Evolutionary conservation across 176 grass and related monocot genomes (phyloP), one percentile per base, ranked within the genome.

Genomic region (Zoysia pacifica): DNA sequence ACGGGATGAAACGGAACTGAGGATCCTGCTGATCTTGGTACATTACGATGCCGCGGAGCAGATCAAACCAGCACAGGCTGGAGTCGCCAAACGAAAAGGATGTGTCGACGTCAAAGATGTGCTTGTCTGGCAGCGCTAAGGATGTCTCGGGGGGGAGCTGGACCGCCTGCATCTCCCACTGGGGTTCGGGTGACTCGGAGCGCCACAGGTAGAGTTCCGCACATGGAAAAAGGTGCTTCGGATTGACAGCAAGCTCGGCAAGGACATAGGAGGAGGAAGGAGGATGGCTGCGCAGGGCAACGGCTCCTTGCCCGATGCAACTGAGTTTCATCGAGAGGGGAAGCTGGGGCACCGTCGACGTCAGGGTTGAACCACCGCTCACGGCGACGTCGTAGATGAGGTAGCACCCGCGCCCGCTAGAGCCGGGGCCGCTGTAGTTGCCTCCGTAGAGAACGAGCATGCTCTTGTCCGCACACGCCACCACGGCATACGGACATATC

Each of bases 401-500:
- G 56, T 71, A 81, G 44, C 67, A 58, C 18, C 78, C 78, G 55
- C 35, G 9, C 28, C 0, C 0, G 36, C 1, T 0, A 18, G 37
- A 11, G 4, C 47, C 38, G 3, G 58, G 58, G 69, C 36, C 56
- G 7, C 9, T 42, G 13, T n/a, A 48, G 4, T 2, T 9, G 37
- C 46, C 79, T 2, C 11, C 79, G 36, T 52, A 81, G 36, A 81
- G 16, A 5, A 71, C 69, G 69, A 81, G 0, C 16, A 81, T 55
- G 9, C 48, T 19, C 69, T 64, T 81, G 58, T 81, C 69, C 8
- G 46, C 56, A 58, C 69, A 63, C 6, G 46, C 58, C 46, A 81
- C 39, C 44, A 51, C 11, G 47, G 69, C 7, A 35, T 1, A 3
- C 20, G 15, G 9, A 11, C 1, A 0, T 0, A 28, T 28, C 28